These are phyloP conservation scores for Diaporthe eres DNA, from an alignment of 2,329 filamentous ascomycete genomes.

Conservation along the genomic window DNA sequence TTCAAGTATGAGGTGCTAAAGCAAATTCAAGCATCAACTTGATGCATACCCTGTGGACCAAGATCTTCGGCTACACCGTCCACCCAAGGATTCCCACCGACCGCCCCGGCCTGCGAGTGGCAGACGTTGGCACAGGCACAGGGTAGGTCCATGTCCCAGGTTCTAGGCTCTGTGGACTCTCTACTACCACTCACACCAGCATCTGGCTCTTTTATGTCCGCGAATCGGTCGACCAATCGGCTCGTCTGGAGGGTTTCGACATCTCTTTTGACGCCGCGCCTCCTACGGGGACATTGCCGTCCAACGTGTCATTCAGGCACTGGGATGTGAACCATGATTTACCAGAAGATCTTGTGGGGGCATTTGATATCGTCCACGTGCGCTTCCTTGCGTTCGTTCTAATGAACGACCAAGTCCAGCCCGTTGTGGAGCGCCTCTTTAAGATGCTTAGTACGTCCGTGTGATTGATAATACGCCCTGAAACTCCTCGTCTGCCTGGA, in stretches of 20 bases:
- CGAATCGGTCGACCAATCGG: constrained; percentile 35
- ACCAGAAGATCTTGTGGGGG: constrained; percentile 42
- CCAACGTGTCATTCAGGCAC: constrained; percentile 42
- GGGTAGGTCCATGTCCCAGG: constrained; percentile 39
- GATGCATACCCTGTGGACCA: constrained; percentile 44
- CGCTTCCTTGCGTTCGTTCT: constrained; percentile 45
- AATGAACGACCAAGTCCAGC: constrained; percentile 41
- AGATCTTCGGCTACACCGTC: constrained; percentile 44
- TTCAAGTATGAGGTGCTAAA: not conserved
- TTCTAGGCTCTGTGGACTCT: not conserved
- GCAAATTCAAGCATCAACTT: constrained; percentile 42
- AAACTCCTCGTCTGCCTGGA: too few relatives aligned
- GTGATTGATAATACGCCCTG: too few relatives aligned
- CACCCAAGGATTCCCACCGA: constrained; percentile 45
- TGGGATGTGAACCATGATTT: constrained; percentile 43
- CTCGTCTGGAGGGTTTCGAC: constrained; percentile 45
- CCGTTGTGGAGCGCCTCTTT: constrained; percentile 40
- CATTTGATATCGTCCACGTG: constrained; percentile 46
- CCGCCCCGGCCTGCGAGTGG: constrained; percentile 40
- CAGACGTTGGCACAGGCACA: constrained; percentile 48
- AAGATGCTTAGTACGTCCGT: constrained; percentile 43
- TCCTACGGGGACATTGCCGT: constrained; percentile 41
- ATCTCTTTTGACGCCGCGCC: constrained; percentile 45
- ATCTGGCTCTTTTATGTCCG: constrained; percentile 36
- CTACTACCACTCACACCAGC: not conserved